Conservation (phyloP, 768 basidiomycete genomes). For the Suillus americanus region DNA sequence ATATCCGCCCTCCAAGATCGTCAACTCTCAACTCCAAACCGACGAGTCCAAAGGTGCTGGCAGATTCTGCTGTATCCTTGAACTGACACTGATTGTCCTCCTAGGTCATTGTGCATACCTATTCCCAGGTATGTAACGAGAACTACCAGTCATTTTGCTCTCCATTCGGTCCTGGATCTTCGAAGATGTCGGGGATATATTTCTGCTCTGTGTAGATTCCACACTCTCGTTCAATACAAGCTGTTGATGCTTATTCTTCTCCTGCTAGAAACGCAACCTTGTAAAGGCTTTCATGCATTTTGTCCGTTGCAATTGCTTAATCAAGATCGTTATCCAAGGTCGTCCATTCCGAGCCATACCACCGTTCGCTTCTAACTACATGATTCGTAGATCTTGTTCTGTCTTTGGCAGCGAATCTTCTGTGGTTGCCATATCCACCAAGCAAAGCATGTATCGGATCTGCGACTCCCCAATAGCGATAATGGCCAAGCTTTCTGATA, state of each 20-base stretch:
- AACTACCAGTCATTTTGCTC: not conserved
- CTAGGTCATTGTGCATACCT: too few relatives aligned
- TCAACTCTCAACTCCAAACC: not conserved
- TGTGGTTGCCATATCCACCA: too few relatives aligned
- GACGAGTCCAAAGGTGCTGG: not conserved
- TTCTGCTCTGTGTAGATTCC: not conserved
- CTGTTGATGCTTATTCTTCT: not conserved
- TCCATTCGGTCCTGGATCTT: too few relatives aligned
- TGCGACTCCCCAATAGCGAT: not conserved
- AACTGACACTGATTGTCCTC: too few relatives aligned
- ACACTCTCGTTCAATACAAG: not conserved
- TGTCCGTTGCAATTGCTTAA: not conserved
- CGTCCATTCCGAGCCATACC: not conserved
- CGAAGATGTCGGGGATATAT: not conserved
- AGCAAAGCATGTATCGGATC: not conserved
- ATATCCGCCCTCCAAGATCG: not conserved
- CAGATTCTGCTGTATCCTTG: not conserved
- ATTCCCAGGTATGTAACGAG: not conserved
- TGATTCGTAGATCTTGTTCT: not conserved
- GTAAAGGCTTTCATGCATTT: not conserved
- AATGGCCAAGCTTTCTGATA: not conserved
- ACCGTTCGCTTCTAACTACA: not conserved
- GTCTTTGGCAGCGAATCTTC: not conserved
- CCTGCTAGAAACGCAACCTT: not conserved
- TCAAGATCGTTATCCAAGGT: not conserved